Evolutionary conservation across 192 early-diverging fungal genomes (phyloP), one percentile per base, ranked within the genome.

Genomic region (Gonapodya sp.): DNA sequence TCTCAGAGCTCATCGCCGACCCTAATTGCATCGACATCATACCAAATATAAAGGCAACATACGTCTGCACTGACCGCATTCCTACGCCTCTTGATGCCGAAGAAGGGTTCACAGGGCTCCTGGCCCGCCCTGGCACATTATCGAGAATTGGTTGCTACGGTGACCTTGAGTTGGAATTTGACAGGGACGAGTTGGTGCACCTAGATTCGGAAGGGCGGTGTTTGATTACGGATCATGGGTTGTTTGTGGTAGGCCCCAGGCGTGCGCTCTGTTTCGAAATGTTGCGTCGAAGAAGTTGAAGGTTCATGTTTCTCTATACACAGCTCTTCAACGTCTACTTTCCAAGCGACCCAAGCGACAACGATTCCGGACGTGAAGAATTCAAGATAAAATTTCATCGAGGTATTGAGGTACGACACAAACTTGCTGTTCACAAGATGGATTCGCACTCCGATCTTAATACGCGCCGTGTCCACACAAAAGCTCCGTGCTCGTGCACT

Each of bases 151-250:
- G 81, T 36, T 79, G 84, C 36, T 82, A 73, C 31, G 83, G 78
- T 33, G 81, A 80, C n/a, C 78, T 87, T 31, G 73, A 81, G 34
- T 18, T 80, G 0, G 82, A 81, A 72, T 89, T 84, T 78, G 79
- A 82, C 16, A 30, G 36, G 2, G 81, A 74, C 0, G 87, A 89
- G 81, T 81, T 89, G 30, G 31, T 33, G 33, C 85, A 86, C 35
- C 77, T 96, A 33, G 93, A 95, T 80, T 82, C 82, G 0, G 94
- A 96, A 86, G 95, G 93, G 0, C 86, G 94, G 0, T 87, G 89
- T 35, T 32, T 95, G 0, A 85, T 94, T 35, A 85, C 93, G 0
- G 94, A 96, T 73, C 93, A 94, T 87, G 84, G 85, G 0, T 79
- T 90, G 0, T 94, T 95, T 87, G 89, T 94, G 18, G 83, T 95